Percentiles rank a stretch among this genome's conserved stretches.
Evolutionary conservation across 768 basidiomycete genomes (phyloP).

Genomic region (Roridomyces roridus): DNA sequence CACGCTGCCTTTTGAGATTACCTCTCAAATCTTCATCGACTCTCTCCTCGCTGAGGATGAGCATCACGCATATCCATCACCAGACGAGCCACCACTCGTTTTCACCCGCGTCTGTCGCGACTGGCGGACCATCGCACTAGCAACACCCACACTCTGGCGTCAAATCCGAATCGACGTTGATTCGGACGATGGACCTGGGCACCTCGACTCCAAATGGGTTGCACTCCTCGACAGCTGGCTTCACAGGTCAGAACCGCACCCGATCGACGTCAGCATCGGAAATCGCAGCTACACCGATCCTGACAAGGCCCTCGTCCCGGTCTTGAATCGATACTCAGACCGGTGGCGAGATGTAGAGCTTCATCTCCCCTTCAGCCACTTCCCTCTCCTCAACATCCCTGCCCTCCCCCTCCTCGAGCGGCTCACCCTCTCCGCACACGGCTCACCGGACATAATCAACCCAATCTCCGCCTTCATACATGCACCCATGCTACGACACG

Average conservation of each 20-base stretch:
- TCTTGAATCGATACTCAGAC: not conserved
- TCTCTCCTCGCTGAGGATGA: not conserved
- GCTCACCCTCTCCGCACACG: slow-evolving; percentile 7
- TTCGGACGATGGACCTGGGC: slow-evolving; percentile 3
- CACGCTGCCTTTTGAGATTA: slow-evolving; percentile 13
- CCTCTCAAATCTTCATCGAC: slow-evolving; percentile 8
- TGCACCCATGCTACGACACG: slow-evolving; percentile 3
- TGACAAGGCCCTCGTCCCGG: not conserved
- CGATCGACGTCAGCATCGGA: not conserved
- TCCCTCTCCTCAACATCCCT: not conserved
- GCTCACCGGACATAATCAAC: slow-evolving; percentile 12
- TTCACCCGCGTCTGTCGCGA: slow-evolving; percentile 11
- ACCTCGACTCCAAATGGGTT: slow-evolving; percentile 14
- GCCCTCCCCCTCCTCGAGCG: slow-evolving; percentile 10
- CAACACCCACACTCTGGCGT: slow-evolving; percentile 5
- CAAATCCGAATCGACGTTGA: slow-evolving; percentile 8
- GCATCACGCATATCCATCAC: slow-evolving; percentile 2
- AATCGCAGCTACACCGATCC: slow-evolving; percentile 15
- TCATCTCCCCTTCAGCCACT: slow-evolving; percentile 7
- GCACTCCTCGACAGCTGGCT: slow-evolving; percentile 11
- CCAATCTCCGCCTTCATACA: slow-evolving; percentile 12
- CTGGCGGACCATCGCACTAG: slow-evolving; percentile 11
- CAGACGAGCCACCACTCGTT: slow-evolving; percentile 4
- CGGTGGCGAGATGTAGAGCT: slow-evolving; percentile 3
- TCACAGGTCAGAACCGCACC: slow-evolving; percentile 3